A percentile compares a stretch with the other conserved stretches of the same genome.
phyloP scores from a whole-genome alignment of 176 grass and related monocot genomes.

The Cenchrus fungigraminus region DNA sequence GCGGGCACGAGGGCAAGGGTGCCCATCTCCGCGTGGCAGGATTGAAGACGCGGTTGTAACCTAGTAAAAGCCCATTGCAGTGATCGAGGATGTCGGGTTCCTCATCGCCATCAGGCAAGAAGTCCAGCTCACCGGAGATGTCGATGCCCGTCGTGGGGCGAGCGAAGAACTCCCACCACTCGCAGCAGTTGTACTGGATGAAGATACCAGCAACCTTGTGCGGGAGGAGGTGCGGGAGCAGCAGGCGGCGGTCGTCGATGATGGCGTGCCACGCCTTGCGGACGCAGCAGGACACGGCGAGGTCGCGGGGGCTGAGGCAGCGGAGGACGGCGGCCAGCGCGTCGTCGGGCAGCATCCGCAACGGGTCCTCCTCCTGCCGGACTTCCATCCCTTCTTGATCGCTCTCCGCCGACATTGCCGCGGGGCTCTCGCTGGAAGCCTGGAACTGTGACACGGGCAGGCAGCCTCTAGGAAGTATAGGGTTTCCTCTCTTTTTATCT shows the following conservation, averaged over 20 bases:
- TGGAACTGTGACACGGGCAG: no score
- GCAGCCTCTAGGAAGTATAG: no score
- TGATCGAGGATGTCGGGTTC: no score
- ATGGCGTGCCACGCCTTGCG: background rate
- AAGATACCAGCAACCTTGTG: background rate
- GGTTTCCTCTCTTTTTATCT: no score
- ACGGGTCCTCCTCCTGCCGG: background rate
- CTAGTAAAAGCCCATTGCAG: background rate
- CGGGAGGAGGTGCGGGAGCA: background rate
- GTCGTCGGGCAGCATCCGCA: background rate
- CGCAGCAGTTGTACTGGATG: background rate
- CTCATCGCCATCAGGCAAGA: background rate
- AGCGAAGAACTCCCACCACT: background rate
- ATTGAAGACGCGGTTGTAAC: background rate
- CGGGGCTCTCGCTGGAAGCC: no score
- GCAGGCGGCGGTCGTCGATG: background rate
- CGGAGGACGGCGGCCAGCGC: background rate
- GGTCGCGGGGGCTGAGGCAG: background rate
- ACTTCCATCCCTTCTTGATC: background rate
- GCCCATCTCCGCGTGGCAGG: background rate
- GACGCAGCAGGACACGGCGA: background rate
- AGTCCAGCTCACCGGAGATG: background rate
- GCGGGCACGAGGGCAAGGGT: background rate
- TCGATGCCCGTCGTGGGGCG: background rate
- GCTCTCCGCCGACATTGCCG: background rate